Evolutionary conservation across 208 protist genomes (phyloP).

Genomic region (Crithidia bombi): DNA sequence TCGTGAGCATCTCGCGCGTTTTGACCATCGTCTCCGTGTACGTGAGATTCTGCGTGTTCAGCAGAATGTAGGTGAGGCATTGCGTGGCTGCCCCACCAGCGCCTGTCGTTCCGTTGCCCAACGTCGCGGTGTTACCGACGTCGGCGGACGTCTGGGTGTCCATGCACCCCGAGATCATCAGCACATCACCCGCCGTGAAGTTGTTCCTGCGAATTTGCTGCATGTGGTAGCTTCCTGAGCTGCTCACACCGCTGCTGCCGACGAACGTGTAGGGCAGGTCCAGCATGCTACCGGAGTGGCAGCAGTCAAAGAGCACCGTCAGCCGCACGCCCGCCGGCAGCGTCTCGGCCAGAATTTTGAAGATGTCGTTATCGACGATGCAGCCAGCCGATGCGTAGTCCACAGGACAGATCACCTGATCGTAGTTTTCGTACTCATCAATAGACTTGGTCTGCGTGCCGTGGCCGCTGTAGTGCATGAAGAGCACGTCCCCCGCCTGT

Average conservation of each 20-base stretch:
- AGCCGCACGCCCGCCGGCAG: conserved; percentile 68
- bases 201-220: conserved; percentile 68
- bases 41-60: conserved; percentile 52
- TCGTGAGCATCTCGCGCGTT: conserved; percentile 60
- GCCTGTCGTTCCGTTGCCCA: conserved; percentile 54
- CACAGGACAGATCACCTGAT: conserved; percentile 72
- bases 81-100: conserved; percentile 76
- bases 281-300: conserved; percentile 86
- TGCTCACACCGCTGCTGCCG: conserved; percentile 28
- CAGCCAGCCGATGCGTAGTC: conserved; percentile 62
- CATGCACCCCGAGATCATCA: conserved; percentile 74
- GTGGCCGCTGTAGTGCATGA: conserved; percentile 87
- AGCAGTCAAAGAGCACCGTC: conserved; percentile 89
- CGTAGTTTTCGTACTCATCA: conserved; percentile 71
- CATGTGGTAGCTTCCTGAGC: conserved; percentile 49
- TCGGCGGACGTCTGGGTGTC: conserved; percentile 74
- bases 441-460: conserved; percentile 61
- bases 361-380: conserved; percentile 83
- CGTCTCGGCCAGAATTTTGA: conserved; percentile 45
- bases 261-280: conserved; percentile 81
- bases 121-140: conserved; percentile 50
- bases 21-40: conserved; percentile 59
- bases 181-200: conserved; percentile 47
- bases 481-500: conserved; percentile 78
- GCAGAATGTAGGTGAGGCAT: conserved; percentile 59